These are phyloP conservation scores for Diaporthe batatas DNA, from an alignment of 2,329 filamentous ascomycete genomes.

Conservation along the genomic window DNA sequence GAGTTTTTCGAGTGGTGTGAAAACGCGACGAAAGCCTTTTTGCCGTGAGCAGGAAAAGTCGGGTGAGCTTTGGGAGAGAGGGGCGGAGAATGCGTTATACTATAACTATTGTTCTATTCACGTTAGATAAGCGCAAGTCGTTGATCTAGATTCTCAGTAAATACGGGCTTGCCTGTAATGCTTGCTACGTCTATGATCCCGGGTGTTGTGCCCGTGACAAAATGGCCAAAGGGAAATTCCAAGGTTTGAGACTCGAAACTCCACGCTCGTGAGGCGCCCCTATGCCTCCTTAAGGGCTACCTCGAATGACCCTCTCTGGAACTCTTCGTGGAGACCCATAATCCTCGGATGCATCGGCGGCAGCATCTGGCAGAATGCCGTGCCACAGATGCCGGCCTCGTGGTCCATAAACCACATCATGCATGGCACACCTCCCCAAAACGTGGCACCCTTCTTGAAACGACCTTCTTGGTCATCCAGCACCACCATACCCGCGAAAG, in stretches of 20 bases:
- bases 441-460: slow-evolving; percentile 42
- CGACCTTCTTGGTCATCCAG: slow-evolving; percentile 45
- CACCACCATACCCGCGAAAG: slow-evolving; percentile 46
- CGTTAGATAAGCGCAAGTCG: neutral
- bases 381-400: slow-evolving; percentile 45
- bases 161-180: neutral
- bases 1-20: slow-evolving; percentile 45
- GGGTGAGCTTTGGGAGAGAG: too few species aligned
- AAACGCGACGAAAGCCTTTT: slow-evolving; percentile 1
- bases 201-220: neutral
- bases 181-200: neutral
- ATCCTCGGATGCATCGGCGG: slow-evolving; percentile 45
- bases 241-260: neutral
- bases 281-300: neutral
- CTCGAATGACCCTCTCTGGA: slow-evolving; percentile 42
- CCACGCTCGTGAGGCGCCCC: too few species aligned
- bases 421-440: slow-evolving; percentile 47
- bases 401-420: slow-evolving; percentile 48
- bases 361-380: slow-evolving; percentile 45
- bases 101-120: neutral
- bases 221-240: too few species aligned
- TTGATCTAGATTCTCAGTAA: too few species aligned
- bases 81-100: too few species aligned
- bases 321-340: slow-evolving; percentile 45
- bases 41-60: neutral